Percentiles rank a stretch among this genome's conserved stretches.
phyloP scores from a whole-genome alignment of 345 rosid species.

The Luvunga scandens region DNA sequence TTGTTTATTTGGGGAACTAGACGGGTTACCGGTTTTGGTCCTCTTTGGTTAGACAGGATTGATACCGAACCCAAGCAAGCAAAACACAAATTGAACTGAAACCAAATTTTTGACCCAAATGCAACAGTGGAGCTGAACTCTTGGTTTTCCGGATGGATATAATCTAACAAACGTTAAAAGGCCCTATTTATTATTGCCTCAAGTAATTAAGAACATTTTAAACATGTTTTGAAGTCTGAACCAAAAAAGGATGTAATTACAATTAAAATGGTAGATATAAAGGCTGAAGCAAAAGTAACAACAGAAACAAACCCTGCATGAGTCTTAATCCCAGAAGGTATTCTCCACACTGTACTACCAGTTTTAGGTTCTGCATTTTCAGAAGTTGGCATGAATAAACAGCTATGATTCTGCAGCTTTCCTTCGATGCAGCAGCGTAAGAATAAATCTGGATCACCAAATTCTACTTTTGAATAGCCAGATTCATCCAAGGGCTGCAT shows the following conservation, averaged over 20 bases:
- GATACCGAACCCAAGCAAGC: too few species aligned
- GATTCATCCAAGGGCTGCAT: conserved; percentile 55
- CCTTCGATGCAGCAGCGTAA: conserved; percentile 48
- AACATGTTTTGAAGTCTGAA: conserved; percentile 20
- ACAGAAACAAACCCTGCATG: conserved; percentile 52
- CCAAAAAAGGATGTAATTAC: conserved; percentile 35
- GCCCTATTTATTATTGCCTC: too few species aligned
- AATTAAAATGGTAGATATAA: conserved; percentile 45
- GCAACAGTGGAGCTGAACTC: too few species aligned
- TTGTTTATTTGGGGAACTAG: too few species aligned
- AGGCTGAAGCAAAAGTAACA: conserved; percentile 50
- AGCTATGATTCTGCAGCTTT: conserved; percentile 24
- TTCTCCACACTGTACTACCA: conserved; percentile 45
- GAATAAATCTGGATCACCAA: conserved; percentile 62
- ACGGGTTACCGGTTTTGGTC: too few species aligned
- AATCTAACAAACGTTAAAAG: too few species aligned
- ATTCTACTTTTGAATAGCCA: conserved; percentile 60
- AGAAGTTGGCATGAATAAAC: conserved; percentile 33
- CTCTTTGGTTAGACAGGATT: too few species aligned
- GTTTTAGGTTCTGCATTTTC: conserved; percentile 16
- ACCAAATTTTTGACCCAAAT: too few species aligned
- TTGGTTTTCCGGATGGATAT: too few species aligned
- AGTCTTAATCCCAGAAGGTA: conserved; percentile 54
- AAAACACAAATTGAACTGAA: too few species aligned
- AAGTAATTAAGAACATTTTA: neutral